Evolutionary conservation across 306 rosid species (phyloP).

Genomic region (Argentina anserina): DNA sequence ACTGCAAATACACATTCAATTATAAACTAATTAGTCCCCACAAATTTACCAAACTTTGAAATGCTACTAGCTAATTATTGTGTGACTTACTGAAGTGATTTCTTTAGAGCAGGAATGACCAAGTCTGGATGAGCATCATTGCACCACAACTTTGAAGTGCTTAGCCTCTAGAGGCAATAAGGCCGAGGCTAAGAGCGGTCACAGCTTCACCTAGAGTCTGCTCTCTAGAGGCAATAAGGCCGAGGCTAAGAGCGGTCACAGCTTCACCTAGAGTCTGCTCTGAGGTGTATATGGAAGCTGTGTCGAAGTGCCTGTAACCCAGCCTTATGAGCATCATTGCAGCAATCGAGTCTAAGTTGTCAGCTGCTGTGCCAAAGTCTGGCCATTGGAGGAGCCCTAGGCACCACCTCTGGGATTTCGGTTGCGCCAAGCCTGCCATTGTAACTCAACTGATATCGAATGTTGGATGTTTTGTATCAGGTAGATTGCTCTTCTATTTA

Average conservation of each 20-base stretch:
- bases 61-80: not conserved
- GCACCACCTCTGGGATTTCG: constrained; percentile 10
- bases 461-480: not conserved
- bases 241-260: constrained; percentile 12
- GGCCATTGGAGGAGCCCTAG: constrained; percentile 1
- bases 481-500: not conserved
- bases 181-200: constrained; percentile 23
- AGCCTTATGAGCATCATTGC: constrained; percentile 26
- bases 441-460: not conserved
- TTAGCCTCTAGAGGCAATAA: constrained; percentile 16
- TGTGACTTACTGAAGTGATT: constrained; percentile 13
- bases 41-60: not conserved
- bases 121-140: constrained; percentile 21
- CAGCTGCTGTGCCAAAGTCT: not conserved
- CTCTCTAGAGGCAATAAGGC: too few species aligned
- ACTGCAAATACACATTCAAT: not conserved
- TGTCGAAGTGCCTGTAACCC: constrained; percentile 32
- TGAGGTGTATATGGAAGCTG: constrained; percentile 18
- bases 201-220: too few species aligned
- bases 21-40: not conserved
- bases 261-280: constrained; percentile 27
- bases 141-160: constrained; percentile 24
- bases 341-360: not conserved
- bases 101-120: constrained; percentile 21
- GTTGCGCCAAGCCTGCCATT: not conserved